Evolutionary conservation across 2,329 filamentous ascomycete species (phyloP).

Genomic region (Arthrobotrys sphaeroides): DNA sequence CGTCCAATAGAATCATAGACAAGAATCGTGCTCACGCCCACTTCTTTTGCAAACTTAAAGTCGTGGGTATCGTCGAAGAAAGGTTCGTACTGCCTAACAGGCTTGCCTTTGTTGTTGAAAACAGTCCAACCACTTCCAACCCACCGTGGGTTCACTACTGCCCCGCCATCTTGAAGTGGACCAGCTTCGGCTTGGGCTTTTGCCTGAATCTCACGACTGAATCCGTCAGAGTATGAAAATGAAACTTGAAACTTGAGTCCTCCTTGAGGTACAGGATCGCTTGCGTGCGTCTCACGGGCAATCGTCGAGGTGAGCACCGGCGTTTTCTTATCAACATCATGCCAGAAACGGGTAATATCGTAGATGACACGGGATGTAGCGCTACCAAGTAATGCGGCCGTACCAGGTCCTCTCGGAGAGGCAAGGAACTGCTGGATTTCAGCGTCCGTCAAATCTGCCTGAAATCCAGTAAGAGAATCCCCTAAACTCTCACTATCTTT

Average conservation of each 20-base stretch:
- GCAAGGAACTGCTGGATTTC: not conserved
- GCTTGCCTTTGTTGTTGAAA: constrained; percentile 56
- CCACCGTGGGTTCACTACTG: constrained; percentile 38
- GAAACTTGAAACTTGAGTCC: not conserved
- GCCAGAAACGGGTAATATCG: not conserved
- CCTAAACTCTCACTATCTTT: constrained; percentile 1
- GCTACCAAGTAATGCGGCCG: not conserved
- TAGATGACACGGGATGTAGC: not conserved
- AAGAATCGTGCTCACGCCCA: constrained; percentile 36
- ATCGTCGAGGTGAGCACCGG: not conserved
- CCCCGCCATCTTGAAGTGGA: not conserved
- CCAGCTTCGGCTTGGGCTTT: not conserved
- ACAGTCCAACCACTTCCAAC: constrained; percentile 55
- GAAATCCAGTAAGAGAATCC: not conserved
- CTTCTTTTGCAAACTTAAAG: constrained; percentile 24
- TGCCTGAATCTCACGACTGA: constrained; percentile 17
- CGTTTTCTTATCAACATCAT: not conserved
- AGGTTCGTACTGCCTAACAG: constrained; percentile 55
- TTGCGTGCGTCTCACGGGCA: not conserved
- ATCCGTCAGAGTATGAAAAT: constrained; percentile 37
- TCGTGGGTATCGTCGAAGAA: constrained; percentile 54
- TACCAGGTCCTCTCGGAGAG: not conserved
- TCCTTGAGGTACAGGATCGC: not conserved
- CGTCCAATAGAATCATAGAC: constrained; percentile 52
- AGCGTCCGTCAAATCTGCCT: not conserved